phyloP scores from a whole-genome alignment of 306 rosid species.

The Medicago lupulina region DNA sequence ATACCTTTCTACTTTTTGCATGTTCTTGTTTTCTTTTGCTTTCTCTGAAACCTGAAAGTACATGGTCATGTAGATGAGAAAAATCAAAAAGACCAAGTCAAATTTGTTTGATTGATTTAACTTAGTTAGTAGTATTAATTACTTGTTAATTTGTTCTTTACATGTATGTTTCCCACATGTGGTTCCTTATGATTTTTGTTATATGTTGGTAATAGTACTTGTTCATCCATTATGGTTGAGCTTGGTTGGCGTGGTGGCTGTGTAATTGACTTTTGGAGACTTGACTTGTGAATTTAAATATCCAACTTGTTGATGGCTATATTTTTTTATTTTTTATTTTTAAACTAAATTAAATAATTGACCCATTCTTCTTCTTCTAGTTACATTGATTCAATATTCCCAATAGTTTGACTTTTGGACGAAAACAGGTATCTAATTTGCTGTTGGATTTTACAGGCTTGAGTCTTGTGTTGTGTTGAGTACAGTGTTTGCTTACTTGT shows the following conservation, averaged over 20 bases:
- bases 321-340: too few relatives aligned
- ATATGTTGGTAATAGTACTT: not conserved
- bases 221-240: slow-evolving; percentile 5
- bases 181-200: slow-evolving; percentile 2
- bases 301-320: too few relatives aligned
- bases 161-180: not conserved
- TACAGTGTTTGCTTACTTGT: slow-evolving; percentile 1
- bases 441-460: slow-evolving; percentile 16
- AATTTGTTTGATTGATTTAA: too few relatives aligned
- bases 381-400: not conserved
- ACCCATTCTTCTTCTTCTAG: too few relatives aligned
- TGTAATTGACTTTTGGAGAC: too few relatives aligned
- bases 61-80: not conserved
- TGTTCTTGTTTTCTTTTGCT: slow-evolving; percentile 26
- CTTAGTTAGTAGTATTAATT: too few relatives aligned
- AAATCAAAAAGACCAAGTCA: too few relatives aligned
- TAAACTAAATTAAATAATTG: too few relatives aligned
- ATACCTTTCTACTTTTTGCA: too few relatives aligned
- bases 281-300: too few relatives aligned
- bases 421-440: not conserved
- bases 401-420: not conserved
- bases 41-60: slow-evolving; percentile 29
- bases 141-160: not conserved
- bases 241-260: not conserved
- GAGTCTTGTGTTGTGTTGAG: not conserved